These are phyloP conservation scores for Selaginella moellendorffii DNA, from an alignment of 75 land plant genomes.

Conservation along the genomic window DNA sequence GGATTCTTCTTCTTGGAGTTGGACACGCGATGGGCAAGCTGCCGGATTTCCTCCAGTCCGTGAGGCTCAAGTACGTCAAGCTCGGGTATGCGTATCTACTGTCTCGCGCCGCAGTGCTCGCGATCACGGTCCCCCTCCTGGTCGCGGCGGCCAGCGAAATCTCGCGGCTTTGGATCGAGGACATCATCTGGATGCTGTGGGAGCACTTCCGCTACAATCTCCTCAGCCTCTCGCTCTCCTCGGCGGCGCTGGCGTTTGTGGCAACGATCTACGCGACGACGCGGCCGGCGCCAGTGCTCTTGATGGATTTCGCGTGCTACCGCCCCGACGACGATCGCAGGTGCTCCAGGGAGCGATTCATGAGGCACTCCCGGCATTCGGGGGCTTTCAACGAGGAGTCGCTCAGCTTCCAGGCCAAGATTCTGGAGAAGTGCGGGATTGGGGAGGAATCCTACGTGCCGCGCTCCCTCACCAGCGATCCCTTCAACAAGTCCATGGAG, in stretches of 20 bases:
- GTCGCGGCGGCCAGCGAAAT: neutral
- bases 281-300: neutral
- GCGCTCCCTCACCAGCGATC: conserved; percentile 29
- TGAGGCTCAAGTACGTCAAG: neutral
- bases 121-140: neutral
- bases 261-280: neutral
- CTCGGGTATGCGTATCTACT: neutral
- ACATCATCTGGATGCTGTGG: neutral
- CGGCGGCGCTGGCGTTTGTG: neutral
- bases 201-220: neutral
- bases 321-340: neutral
- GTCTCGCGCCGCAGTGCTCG: neutral
- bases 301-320: neutral
- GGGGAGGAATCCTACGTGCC: conserved; percentile 64
- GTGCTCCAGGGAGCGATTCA: conserved; percentile 32
- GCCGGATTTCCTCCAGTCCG: no score
- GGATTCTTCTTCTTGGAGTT: no score
- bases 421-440: conserved; percentile 50
- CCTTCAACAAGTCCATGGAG: conserved; percentile 23
- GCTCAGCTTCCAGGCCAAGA: conserved; percentile 42
- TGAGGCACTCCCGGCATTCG: conserved; percentile 28
- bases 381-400: conserved; percentile 27
- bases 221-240: no score
- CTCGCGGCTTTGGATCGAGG: neutral
- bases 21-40: no score